phyloP scores from a whole-genome alignment of 805 yeast genomes.

The Candida maltosa region DNA sequence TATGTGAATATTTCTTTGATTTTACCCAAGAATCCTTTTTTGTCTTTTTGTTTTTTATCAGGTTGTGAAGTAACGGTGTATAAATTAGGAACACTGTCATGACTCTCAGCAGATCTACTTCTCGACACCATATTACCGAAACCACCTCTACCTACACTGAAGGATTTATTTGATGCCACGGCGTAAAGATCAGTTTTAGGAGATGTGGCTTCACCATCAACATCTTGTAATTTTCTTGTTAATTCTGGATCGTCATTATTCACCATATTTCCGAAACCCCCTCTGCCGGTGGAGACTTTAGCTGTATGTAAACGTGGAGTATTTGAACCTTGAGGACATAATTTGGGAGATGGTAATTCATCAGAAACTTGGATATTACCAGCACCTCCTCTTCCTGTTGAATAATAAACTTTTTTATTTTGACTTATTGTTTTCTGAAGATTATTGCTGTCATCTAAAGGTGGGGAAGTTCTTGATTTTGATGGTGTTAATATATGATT shows the following conservation, averaged over 20 bases:
- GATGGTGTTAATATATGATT: constrained; percentile 13
- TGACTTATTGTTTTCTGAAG: constrained; percentile 4
- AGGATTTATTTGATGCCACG: constrained; percentile 43
- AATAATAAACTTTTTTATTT: constrained; percentile 37
- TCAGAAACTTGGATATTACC: constrained; percentile 56
- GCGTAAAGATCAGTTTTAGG: constrained; percentile 36
- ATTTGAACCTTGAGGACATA: constrained; percentile 56
- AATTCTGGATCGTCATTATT: constrained; percentile 55
- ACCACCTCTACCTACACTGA: constrained; percentile 62
- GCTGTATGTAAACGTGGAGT: constrained; percentile 57
- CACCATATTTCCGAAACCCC: constrained; percentile 77
- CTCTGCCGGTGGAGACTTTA: constrained; percentile 69
- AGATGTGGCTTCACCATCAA: constrained; percentile 34
- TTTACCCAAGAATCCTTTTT: constrained; percentile 42
- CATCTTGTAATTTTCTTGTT: constrained; percentile 66
- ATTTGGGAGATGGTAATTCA: constrained; percentile 49
- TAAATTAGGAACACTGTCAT: constrained; percentile 19
- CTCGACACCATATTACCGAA: constrained; percentile 54
- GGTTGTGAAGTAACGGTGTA: constrained; percentile 36
- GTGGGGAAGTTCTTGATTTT: constrained; percentile 2
- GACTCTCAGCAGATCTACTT: constrained; percentile 12
- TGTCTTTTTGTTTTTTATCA: constrained; percentile 19
- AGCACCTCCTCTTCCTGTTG: constrained; percentile 82
- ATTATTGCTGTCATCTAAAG: constrained; percentile 5
- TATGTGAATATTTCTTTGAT: constrained; percentile 39